Evolutionary conservation across 768 basidiomycete genomes (phyloP).

Genomic region (Agaricus blazei): DNA sequence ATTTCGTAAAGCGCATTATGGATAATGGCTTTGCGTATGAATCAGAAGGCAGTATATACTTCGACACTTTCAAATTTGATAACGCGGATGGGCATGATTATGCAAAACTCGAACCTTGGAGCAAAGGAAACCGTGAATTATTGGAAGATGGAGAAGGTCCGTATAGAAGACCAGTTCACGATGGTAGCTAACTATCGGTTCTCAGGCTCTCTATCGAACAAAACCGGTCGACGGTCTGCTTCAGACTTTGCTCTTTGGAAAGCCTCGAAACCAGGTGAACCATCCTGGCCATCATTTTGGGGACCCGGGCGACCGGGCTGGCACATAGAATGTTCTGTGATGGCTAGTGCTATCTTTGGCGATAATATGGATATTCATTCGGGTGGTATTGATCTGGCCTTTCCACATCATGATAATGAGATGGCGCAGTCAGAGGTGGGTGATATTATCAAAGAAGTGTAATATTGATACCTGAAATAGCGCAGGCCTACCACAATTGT

Average conservation of each 20-base stretch:
- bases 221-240: slow-evolving; percentile 65
- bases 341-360: slow-evolving; percentile 90
- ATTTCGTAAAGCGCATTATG: slow-evolving; percentile 82
- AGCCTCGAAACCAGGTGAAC: slow-evolving; percentile 92
- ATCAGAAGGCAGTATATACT: slow-evolving; percentile 80
- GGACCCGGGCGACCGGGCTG: slow-evolving; percentile 94
- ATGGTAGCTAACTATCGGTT: slow-evolving; percentile 4
- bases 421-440: slow-evolving; percentile 92
- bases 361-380: slow-evolving; percentile 96
- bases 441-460: slow-evolving; percentile 7
- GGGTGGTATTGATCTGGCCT: slow-evolving; percentile 95
- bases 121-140: slow-evolving; percentile 86
- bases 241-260: slow-evolving; percentile 99
- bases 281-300: slow-evolving; percentile 96
- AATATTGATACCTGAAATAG: slow-evolving; percentile 6
- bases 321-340: slow-evolving; percentile 99
- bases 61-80: slow-evolving; percentile 83
- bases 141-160: slow-evolving; percentile 91
- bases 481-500: slow-evolving; percentile 89
- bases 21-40: slow-evolving; percentile 78
- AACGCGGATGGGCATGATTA: slow-evolving; percentile 73
- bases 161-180: not conserved
- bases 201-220: slow-evolving; percentile 35
- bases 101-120: slow-evolving; percentile 94
- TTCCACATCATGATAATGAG: slow-evolving; percentile 99